Percentiles rank a stretch among this genome's conserved stretches.
Conservation (phyloP, 2,329 filamentous ascomycete species). For the Penicillium sp. region DNA sequence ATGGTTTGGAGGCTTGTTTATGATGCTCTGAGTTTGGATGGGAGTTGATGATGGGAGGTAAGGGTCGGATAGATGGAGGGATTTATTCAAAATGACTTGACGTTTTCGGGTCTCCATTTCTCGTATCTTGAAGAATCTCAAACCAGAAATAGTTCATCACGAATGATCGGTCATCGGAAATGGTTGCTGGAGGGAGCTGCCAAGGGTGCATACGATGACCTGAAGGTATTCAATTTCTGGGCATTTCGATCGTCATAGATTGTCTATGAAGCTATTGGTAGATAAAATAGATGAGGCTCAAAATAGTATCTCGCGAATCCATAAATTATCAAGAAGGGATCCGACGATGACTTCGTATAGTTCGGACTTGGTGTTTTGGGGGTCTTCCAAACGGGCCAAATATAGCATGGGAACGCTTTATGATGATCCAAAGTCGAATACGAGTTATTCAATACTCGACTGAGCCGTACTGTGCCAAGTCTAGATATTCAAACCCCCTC, state of each 20-base stretch:
- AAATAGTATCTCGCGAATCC: background rate
- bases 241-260: background rate
- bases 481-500: background rate
- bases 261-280: background rate
- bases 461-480: background rate
- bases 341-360: background rate
- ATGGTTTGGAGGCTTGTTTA: background rate
- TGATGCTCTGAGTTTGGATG: background rate
- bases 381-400: background rate
- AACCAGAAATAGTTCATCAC: conserved; percentile 5
- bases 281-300: background rate
- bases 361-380: background rate
- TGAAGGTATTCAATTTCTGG: background rate
- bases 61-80: background rate
- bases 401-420: background rate
- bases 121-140: conserved; percentile 1
- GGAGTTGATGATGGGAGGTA: background rate
- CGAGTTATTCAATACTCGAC: background rate
- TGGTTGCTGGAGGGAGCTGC: background rate
- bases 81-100: background rate
- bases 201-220: conserved; percentile 11
- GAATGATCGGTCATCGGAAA: background rate
- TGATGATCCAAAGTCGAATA: background rate
- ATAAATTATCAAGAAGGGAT: background rate
- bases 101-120: background rate